Percentiles rank a stretch among this genome's conserved stretches.
Evolutionary conservation across 2,329 filamentous ascomycete genomes (phyloP).

Genomic region (Botryosphaeria dothidea): DNA sequence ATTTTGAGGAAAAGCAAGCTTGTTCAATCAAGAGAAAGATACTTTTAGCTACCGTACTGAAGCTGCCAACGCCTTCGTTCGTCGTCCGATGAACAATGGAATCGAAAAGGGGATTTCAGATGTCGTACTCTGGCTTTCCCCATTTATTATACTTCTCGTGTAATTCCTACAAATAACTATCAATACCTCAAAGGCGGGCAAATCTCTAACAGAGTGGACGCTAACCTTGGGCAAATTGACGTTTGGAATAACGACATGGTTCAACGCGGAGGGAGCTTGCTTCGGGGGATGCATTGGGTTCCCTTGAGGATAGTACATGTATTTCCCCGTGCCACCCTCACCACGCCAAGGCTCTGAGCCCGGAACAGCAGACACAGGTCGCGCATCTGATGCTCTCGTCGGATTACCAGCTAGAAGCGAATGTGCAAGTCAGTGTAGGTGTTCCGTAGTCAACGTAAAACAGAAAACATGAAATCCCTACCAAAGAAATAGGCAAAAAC

Average conservation of each 20-base stretch:
- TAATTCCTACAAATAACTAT: constrained; percentile 60
- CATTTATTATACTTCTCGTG: constrained; percentile 99
- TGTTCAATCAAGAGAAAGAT: too few species aligned
- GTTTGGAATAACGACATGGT: constrained; percentile 90
- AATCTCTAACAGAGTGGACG: neutral
- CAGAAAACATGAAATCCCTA: neutral
- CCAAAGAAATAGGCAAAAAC: neutral
- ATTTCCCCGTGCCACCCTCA: constrained; percentile 60
- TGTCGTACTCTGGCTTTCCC: constrained; percentile 87
- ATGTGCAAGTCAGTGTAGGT: neutral
- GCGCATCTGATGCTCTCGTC: neutral
- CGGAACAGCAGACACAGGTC: constrained; percentile 12
- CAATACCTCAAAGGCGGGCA: too few species aligned
- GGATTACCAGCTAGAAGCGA: neutral
- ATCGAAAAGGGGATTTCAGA: too few species aligned
- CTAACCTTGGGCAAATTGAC: constrained; percentile 79
- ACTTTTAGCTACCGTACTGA: too few species aligned
- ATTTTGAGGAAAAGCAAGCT: too few species aligned
- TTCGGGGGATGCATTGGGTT: constrained; percentile 69
- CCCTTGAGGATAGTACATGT: constrained; percentile 73
- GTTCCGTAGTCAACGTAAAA: neutral
- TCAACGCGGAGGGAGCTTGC: constrained; percentile 91
- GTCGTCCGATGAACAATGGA: too few species aligned
- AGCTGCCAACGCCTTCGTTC: too few species aligned
- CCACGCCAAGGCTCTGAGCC: constrained; percentile 93